Evolutionary conservation across 2,329 filamentous ascomycete genomes (phyloP).

Genomic region (Elsinoe necatrix): DNA sequence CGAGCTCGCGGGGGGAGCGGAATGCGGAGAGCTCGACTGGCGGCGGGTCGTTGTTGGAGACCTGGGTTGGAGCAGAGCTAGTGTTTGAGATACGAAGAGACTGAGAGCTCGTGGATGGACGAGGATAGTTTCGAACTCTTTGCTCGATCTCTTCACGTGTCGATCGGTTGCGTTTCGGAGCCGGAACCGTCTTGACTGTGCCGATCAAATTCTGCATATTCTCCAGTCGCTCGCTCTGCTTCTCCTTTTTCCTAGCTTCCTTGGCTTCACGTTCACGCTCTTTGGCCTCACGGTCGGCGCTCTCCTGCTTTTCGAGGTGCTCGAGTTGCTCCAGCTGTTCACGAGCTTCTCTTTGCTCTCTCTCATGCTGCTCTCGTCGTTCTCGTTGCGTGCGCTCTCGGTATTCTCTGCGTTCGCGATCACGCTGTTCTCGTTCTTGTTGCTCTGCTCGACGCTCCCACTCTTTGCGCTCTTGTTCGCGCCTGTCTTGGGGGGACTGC

Average conservation of each 20-base stretch:
- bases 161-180: not conserved
- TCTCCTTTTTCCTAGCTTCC: conserved; percentile 1
- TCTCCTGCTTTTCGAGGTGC: not conserved
- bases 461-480: not conserved
- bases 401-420: not conserved
- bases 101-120: not conserved
- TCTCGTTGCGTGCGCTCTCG: conserved; percentile 1
- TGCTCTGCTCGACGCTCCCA: conserved; percentile 1
- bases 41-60: not conserved
- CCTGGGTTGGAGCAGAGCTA: not conserved
- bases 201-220: not conserved
- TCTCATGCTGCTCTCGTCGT: conserved; percentile 8
- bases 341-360: conserved; percentile 7
- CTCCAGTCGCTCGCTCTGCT: not conserved
- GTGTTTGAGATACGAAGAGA: not conserved
- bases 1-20: not conserved
- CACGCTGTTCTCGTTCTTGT: conserved; percentile 5
- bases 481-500: not conserved
- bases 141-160: conserved; percentile 10
- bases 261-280: not conserved
- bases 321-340: conserved; percentile 3
- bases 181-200: not conserved
- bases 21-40: not conserved
- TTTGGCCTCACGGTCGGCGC: not conserved
- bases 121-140: not conserved